Conservation (phyloP, 768 basidiomycete species). For the Austroboletus eburneus region DNA sequence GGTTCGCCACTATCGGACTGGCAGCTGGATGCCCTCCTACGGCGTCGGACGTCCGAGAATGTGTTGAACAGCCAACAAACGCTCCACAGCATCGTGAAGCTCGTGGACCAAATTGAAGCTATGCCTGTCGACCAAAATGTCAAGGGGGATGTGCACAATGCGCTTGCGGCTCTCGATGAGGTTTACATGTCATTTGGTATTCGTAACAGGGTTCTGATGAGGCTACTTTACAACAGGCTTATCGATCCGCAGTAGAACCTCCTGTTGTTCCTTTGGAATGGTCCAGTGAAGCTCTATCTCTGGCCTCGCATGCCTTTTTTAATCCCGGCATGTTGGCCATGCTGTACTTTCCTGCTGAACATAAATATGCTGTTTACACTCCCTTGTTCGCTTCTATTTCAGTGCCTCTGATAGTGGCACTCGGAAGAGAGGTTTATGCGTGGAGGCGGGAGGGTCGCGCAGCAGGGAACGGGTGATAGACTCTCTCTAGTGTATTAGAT, state of each 20-base stretch:
- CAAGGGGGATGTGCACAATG: slow-evolving; percentile 60
- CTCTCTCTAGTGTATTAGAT: slow-evolving; percentile 1
- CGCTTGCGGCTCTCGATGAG: slow-evolving; percentile 69
- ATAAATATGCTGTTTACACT: slow-evolving; percentile 95
- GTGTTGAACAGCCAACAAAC: slow-evolving; percentile 65
- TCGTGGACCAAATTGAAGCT: slow-evolving; percentile 81
- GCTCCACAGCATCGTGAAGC: slow-evolving; percentile 73
- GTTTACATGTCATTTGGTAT: slow-evolving; percentile 39
- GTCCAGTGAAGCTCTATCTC: slow-evolving; percentile 58
- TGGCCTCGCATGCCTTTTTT: slow-evolving; percentile 88
- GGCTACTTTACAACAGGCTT: slow-evolving; percentile 16
- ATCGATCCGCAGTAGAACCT: slow-evolving; percentile 15
- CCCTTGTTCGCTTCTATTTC: slow-evolving; percentile 90
- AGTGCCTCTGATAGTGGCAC: slow-evolving; percentile 74
- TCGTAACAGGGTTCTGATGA: slow-evolving; percentile 8
- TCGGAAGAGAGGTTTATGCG: slow-evolving; percentile 64
- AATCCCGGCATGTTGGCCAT: slow-evolving; percentile 94
- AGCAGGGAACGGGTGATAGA: slow-evolving; percentile 12
- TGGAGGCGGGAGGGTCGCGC: slow-evolving; percentile 42
- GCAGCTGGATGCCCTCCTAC: slow-evolving; percentile 78
- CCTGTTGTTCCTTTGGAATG: slow-evolving; percentile 43
- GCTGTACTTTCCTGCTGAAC: slow-evolving; percentile 96
- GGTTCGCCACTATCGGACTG: slow-evolving; percentile 50
- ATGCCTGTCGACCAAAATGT: slow-evolving; percentile 90
- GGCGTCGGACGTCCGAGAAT: slow-evolving; percentile 69